Evolutionary conservation across 495 filamentous ascomycete species (phyloP).

Genomic region (Aspergillus coremiiformis): DNA sequence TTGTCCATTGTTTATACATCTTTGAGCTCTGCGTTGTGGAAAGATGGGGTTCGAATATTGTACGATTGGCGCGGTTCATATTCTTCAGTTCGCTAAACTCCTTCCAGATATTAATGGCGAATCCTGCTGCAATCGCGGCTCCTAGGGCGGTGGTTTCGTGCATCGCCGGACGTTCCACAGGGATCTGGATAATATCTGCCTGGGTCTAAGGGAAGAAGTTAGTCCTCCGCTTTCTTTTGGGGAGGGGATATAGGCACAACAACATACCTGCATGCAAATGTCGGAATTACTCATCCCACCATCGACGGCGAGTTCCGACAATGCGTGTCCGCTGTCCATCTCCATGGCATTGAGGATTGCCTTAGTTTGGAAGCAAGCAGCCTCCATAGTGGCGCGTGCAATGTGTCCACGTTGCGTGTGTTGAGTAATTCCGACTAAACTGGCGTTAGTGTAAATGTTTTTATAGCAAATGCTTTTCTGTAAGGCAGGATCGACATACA

Average conservation of each 20-base stretch:
- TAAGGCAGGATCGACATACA: slow-evolving; percentile 44
- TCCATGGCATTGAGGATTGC: slow-evolving; percentile 95
- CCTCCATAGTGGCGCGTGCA: slow-evolving; percentile 88
- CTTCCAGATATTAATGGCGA: slow-evolving; percentile 78
- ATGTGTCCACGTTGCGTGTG: slow-evolving; percentile 87
- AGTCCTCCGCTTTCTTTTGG: slow-evolving; percentile 3
- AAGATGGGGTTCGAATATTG: slow-evolving; percentile 64
- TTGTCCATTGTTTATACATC: slow-evolving; percentile 75
- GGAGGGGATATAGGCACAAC: background rate
- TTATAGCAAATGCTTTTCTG: background rate
- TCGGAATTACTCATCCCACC: slow-evolving; percentile 93
- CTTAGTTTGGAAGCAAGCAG: slow-evolving; percentile 90
- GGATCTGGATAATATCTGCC: slow-evolving; percentile 83
- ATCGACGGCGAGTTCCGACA: slow-evolving; percentile 77
- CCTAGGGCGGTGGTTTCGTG: slow-evolving; percentile 89
- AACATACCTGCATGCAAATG: slow-evolving; percentile 79
- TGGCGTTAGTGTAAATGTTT: slow-evolving; percentile 4
- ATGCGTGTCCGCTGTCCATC: slow-evolving; percentile 72
- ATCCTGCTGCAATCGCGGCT: slow-evolving; percentile 88
- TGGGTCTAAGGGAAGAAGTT: slow-evolving; percentile 55
- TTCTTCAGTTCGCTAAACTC: slow-evolving; percentile 69
- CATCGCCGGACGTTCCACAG: slow-evolving; percentile 83
- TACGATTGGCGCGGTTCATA: slow-evolving; percentile 69
- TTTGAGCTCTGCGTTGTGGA: slow-evolving; percentile 48
- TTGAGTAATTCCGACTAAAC: slow-evolving; percentile 76